phyloP scores from a whole-genome alignment of 805 yeast species.

The Hyphopichia homilentoma region DNA sequence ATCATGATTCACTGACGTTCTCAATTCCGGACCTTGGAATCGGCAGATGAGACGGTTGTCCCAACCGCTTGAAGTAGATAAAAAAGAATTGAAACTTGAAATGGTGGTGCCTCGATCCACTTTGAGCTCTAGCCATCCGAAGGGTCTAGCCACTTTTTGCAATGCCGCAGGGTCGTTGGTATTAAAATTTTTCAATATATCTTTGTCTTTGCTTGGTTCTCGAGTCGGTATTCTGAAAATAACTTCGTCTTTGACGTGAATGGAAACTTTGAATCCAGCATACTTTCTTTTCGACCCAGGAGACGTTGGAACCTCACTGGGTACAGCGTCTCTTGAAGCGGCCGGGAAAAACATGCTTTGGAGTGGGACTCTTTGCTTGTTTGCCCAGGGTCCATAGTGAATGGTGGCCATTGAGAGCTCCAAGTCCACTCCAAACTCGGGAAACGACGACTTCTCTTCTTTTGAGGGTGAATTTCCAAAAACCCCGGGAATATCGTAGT shows the following conservation, averaged over 20 bases:
- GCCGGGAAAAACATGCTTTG: slow-evolving; percentile 68
- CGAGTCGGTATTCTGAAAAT: slow-evolving; percentile 76
- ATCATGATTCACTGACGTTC: slow-evolving; percentile 89
- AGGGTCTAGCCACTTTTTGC: slow-evolving; percentile 49
- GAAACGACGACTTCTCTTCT: slow-evolving; percentile 8
- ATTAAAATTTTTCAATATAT: slow-evolving; percentile 13
- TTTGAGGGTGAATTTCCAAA: slow-evolving; percentile 6
- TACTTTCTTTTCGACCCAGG: slow-evolving; percentile 56
- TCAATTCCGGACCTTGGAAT: slow-evolving; percentile 55
- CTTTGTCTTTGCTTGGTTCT: slow-evolving; percentile 74
- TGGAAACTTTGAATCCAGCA: slow-evolving; percentile 51
- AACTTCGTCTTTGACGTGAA: slow-evolving; percentile 61
- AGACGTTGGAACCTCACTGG: slow-evolving; percentile 19
- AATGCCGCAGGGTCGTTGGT: slow-evolving; percentile 4
- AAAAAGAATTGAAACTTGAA: slow-evolving; percentile 43
- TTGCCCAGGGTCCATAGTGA: slow-evolving; percentile 95
- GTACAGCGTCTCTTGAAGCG: slow-evolving; percentile 51
- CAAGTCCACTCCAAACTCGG: slow-evolving; percentile 54
- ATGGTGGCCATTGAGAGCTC: slow-evolving; percentile 58
- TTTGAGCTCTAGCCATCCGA: slow-evolving; percentile 88
- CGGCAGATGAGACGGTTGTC: slow-evolving; percentile 43
- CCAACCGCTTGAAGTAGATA: slow-evolving; percentile 54
- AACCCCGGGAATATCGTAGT: slow-evolving; percentile 69
- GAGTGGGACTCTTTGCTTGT: slow-evolving; percentile 68
- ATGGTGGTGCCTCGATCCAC: slow-evolving; percentile 51